A percentile compares a stretch with the other conserved stretches of the same genome.
Evolutionary conservation across 2,329 filamentous ascomycete genomes (phyloP).

Genomic region (Exophiala sideris): DNA sequence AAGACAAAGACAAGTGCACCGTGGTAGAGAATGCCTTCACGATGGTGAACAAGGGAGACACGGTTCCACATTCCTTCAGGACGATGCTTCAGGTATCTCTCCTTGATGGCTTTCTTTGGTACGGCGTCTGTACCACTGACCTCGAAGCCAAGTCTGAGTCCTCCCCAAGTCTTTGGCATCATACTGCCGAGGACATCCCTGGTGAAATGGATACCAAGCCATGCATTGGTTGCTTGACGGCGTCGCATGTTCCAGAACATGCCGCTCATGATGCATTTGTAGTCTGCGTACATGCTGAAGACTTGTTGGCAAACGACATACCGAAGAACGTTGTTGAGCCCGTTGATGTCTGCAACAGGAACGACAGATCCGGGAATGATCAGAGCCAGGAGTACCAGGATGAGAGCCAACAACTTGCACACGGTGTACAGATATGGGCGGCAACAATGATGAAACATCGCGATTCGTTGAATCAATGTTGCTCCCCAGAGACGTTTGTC

Average conservation of each 20-base stretch:
- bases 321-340: slow-evolving; percentile 8
- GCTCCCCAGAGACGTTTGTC: slow-evolving; percentile 9
- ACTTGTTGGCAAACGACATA: slow-evolving; percentile 3
- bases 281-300: neutral
- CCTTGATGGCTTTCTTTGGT: slow-evolving; percentile 11
- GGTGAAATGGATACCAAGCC: slow-evolving; percentile 23
- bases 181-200: slow-evolving; percentile 17
- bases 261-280: neutral
- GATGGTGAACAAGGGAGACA: slow-evolving; percentile 12
- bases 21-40: slow-evolving; percentile 19
- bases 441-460: slow-evolving; percentile 22
- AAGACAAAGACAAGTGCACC: slow-evolving; percentile 8
- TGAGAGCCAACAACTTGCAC: slow-evolving; percentile 8
- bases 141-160: slow-evolving; percentile 15
- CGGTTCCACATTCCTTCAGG: slow-evolving; percentile 6
- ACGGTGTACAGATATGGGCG: slow-evolving; percentile 23
- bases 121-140: slow-evolving; percentile 15
- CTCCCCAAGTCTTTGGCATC: slow-evolving; percentile 8
- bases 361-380: slow-evolving; percentile 8
- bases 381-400: slow-evolving; percentile 11
- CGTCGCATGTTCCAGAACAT: slow-evolving; percentile 12
- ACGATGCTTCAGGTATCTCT: slow-evolving; percentile 11
- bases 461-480: slow-evolving; percentile 14
- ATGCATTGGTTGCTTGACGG: slow-evolving; percentile 18
- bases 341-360: slow-evolving; percentile 4